These are phyloP conservation scores for Eucalyptus sp. DNA, from an alignment of 345 rosid species.

Conservation along the genomic window DNA sequence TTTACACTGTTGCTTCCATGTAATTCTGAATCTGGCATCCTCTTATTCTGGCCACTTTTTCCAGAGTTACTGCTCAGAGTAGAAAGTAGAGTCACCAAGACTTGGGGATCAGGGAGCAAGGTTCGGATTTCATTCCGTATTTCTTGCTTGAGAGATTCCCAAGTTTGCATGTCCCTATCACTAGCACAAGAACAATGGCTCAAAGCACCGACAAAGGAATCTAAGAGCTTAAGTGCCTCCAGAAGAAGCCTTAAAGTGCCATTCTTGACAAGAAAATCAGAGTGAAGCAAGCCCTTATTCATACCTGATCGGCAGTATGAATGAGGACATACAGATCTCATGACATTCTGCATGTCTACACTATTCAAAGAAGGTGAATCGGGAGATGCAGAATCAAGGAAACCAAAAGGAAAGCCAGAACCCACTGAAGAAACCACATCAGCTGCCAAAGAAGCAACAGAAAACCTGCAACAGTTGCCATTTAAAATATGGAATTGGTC, in stretches of 20 bases:
- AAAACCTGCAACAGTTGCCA: conserved; percentile 65
- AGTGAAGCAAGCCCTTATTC: conserved; percentile 84
- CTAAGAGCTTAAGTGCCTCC: conserved; percentile 65
- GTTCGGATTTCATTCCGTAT: conserved; percentile 53
- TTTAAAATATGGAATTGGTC: neutral
- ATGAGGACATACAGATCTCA: conserved; percentile 62
- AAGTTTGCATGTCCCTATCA: conserved; percentile 14
- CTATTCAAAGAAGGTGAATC: conserved; percentile 27
- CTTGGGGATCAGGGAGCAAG: conserved; percentile 77
- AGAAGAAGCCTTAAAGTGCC: conserved; percentile 74
- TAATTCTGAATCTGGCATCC: conserved; percentile 25
- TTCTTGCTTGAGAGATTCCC: conserved; percentile 43
- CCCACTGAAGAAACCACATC: conserved; percentile 51
- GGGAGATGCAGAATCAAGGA: conserved; percentile 28
- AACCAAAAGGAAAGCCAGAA: conserved; percentile 35
- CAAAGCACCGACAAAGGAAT: conserved; percentile 40
- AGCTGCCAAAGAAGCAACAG: conserved; percentile 74
- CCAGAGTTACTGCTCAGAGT: conserved; percentile 21
- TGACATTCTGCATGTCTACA: conserved; percentile 41
- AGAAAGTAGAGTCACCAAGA: conserved; percentile 52
- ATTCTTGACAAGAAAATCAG: conserved; percentile 70
- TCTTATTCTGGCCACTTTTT: conserved; percentile 24
- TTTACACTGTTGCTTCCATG: conserved; percentile 14
- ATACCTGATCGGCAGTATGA: conserved; percentile 60
- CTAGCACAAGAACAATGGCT: conserved; percentile 6